These are phyloP conservation scores for Iberis pinnata DNA, from an alignment of 345 rosid species.

Conservation along the genomic window DNA sequence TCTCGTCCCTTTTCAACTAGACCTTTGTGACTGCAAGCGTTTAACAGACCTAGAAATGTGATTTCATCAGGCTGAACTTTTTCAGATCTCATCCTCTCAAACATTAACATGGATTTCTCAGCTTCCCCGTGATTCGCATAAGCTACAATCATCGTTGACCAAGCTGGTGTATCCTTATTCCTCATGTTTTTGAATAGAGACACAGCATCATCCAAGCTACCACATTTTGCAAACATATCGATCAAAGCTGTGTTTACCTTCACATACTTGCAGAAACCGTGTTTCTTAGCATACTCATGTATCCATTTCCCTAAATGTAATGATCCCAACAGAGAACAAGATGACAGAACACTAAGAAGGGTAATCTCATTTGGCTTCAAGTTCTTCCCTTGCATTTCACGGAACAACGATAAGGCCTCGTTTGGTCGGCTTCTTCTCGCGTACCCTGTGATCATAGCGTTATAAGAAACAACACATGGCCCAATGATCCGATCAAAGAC, in stretches of 20 bases:
- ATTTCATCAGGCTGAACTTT: conserved; percentile 50
- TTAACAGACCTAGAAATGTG: conserved; percentile 68
- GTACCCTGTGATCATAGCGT: conserved; percentile 66
- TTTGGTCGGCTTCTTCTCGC: conserved; percentile 63
- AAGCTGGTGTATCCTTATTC: conserved; percentile 63
- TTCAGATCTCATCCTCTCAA: conserved; percentile 53
- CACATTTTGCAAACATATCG: conserved; percentile 91
- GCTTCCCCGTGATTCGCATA: conserved; percentile 78
- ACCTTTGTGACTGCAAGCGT: conserved; percentile 87
- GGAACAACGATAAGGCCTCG: conserved; percentile 61
- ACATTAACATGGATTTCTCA: conserved; percentile 46
- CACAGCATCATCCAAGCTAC: conserved; percentile 68
- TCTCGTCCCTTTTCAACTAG: conserved; percentile 53
- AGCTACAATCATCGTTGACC: conserved; percentile 85
- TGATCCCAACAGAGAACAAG: conserved; percentile 75
- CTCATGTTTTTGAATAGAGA: conserved; percentile 47
- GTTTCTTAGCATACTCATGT: conserved; percentile 56
- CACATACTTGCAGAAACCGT: conserved; percentile 41
- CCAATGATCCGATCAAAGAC: conserved; percentile 50
- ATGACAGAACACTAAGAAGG: conserved; percentile 66
- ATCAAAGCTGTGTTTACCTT: conserved; percentile 75
- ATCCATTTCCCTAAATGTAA: conserved; percentile 82
- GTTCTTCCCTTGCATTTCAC: conserved; percentile 54
- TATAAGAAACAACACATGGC: conserved; percentile 65
- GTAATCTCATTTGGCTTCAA: conserved; percentile 67